phyloP scores from a whole-genome alignment of 768 basidiomycete genomes.

The Fomitopsis serialis region DNA sequence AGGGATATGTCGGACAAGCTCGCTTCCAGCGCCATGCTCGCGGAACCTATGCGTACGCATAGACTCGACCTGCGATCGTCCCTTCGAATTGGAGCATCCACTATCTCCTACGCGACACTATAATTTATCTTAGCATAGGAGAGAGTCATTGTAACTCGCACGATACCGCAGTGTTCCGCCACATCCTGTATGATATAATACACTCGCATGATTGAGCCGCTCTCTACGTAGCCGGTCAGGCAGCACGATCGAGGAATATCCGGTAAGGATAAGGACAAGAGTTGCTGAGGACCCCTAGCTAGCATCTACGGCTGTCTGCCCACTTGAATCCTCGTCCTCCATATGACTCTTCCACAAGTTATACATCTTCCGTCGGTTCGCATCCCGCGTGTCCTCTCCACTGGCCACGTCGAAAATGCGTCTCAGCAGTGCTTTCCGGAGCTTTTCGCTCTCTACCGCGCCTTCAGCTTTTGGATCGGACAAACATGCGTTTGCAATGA shows the following conservation, averaged over 20 bases:
- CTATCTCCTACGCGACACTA: too few species aligned
- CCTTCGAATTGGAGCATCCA: too few species aligned
- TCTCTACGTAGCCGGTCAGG: background rate
- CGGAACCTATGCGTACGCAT: constrained; percentile 2
- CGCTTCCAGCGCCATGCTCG: constrained; percentile 9
- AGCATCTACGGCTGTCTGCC: constrained; percentile 20
- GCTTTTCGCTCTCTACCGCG: constrained; percentile 24
- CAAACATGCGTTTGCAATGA: constrained; percentile 52
- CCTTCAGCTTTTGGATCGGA: constrained; percentile 36
- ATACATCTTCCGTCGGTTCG: constrained; percentile 81
- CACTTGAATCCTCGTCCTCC: constrained; percentile 38
- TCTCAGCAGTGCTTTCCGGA: constrained; percentile 54
- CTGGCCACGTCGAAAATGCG: constrained; percentile 73
- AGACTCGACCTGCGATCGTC: too few species aligned
- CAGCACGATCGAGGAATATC: background rate
- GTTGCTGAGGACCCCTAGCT: constrained; percentile 1
- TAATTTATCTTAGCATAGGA: too few species aligned
- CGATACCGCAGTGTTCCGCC: background rate
- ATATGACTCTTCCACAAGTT: constrained; percentile 63
- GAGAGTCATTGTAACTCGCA: background rate
- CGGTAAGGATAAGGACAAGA: background rate
- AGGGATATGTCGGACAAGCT: constrained; percentile 14
- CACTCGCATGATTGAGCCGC: too few species aligned
- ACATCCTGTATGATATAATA: too few species aligned
- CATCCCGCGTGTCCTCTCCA: constrained; percentile 64